These are phyloP conservation scores for Arachnopeziza araneosa DNA, from an alignment of 2,329 filamentous ascomycete genomes.

Conservation along the genomic window DNA sequence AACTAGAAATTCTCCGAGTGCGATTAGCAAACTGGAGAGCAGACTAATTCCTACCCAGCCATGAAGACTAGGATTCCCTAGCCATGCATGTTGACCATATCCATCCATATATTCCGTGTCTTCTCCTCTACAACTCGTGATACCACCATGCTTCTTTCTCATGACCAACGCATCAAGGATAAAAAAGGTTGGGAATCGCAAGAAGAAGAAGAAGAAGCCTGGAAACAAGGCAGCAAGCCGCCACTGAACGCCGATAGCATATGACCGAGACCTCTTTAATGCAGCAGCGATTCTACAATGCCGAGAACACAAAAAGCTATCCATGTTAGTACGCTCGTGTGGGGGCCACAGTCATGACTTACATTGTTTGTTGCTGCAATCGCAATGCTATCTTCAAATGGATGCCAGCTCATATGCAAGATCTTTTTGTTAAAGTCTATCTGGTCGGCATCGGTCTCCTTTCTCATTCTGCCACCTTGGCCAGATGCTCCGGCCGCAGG, in stretches of 20 bases:
- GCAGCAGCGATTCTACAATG: slow-evolving; percentile 47
- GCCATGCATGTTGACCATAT: slow-evolving; percentile 13
- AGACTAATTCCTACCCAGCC: slow-evolving; percentile 10
- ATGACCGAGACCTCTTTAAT: slow-evolving; percentile 26
- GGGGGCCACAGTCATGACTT: slow-evolving; percentile 39
- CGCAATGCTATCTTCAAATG: slow-evolving; percentile 97
- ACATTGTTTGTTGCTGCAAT: slow-evolving; percentile 99
- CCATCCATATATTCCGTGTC: slow-evolving; percentile 8
- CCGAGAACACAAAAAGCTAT: slow-evolving; percentile 74
- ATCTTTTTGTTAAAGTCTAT: slow-evolving; percentile 99
- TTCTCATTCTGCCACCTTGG: slow-evolving; percentile 91
- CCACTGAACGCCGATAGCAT: slow-evolving; percentile 29
- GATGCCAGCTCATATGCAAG: slow-evolving; percentile 99
- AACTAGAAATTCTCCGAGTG: slow-evolving; percentile 9
- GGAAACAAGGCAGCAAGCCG: background rate
- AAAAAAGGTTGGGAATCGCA: slow-evolving; percentile 15
- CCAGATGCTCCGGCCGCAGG: slow-evolving; percentile 68
- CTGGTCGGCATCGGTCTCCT: slow-evolving; percentile 98
- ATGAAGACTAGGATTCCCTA: background rate
- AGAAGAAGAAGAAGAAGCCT: background rate
- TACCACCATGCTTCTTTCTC: slow-evolving; percentile 19
- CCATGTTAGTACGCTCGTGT: slow-evolving; percentile 11
- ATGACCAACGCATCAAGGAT: slow-evolving; percentile 13
- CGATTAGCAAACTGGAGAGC: slow-evolving; percentile 16
- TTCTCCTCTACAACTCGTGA: slow-evolving; percentile 21